phyloP scores from a whole-genome alignment of 1,139 yeast genomes.

The Debaryomyces robertsiae region DNA sequence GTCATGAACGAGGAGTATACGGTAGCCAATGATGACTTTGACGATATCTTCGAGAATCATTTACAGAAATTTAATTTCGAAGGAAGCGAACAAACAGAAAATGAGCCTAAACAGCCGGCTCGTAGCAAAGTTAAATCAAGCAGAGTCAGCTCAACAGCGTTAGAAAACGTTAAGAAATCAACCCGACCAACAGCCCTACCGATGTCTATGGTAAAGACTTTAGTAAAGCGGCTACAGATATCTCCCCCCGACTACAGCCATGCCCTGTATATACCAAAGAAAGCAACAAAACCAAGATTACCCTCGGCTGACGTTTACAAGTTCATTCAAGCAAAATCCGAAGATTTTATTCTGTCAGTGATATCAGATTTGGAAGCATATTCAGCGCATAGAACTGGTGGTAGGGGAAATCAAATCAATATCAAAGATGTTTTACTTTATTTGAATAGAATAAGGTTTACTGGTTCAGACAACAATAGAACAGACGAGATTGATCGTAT shows the following conservation, averaged over 20 bases:
- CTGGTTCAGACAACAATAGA: constrained; percentile 20
- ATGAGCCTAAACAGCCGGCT: not conserved
- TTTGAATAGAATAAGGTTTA: constrained; percentile 36
- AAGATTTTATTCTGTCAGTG: constrained; percentile 36
- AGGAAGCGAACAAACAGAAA: not conserved
- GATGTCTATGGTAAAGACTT: constrained; percentile 11
- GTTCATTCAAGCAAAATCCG: constrained; percentile 25
- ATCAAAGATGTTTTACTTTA: constrained; percentile 40
- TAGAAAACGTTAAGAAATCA: not conserved
- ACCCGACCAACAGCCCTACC: constrained; percentile 10
- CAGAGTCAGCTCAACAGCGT: not conserved
- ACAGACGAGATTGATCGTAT: constrained; percentile 26
- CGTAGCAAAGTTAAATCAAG: too few species aligned
- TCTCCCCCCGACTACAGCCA: constrained; percentile 1
- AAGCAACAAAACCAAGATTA: constrained; percentile 9
- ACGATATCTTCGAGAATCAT: constrained; percentile 5
- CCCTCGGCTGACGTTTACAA: constrained; percentile 13
- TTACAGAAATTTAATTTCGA: not conserved
- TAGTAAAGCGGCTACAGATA: constrained; percentile 14
- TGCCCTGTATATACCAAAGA: constrained; percentile 9
- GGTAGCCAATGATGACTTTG: constrained; percentile 15
- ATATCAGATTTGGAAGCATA: constrained; percentile 37
- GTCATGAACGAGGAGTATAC: constrained; percentile 25
- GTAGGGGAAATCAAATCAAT: constrained; percentile 27
- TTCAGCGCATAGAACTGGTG: constrained; percentile 34